phyloP scores from a whole-genome alignment of 2,329 filamentous ascomycete species.

The Xylariaceae sp. region DNA sequence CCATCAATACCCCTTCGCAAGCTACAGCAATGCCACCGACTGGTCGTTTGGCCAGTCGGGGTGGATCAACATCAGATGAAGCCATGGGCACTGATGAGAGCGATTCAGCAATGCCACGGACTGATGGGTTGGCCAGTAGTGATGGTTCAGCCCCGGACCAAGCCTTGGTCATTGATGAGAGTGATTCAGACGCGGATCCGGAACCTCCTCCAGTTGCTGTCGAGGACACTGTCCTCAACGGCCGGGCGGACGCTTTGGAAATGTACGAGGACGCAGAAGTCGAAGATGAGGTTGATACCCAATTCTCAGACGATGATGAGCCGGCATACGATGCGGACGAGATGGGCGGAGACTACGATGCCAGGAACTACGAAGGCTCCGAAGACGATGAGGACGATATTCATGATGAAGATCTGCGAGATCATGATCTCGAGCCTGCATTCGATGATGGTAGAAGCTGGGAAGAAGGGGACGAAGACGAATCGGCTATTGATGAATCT shows the following conservation, averaged over 20 bases:
- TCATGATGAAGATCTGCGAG: conserved; percentile 20
- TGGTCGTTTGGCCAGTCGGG: conserved; percentile 11
- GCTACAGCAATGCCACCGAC: conserved; percentile 7
- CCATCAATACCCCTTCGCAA: conserved; percentile 16
- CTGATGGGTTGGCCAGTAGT: conserved; percentile 9
- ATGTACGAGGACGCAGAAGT: conserved; percentile 19
- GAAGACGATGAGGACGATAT: conserved; percentile 26
- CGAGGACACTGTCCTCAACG: conserved; percentile 11
- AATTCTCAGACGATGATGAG: conserved; percentile 22
- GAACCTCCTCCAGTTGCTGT: conserved; percentile 9
- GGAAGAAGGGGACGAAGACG: conserved; percentile 12
- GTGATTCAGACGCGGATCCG: conserved; percentile 19
- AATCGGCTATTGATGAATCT: too few relatives aligned
- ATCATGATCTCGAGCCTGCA: conserved; percentile 19
- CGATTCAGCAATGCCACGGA: conserved; percentile 7
- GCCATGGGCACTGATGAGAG: conserved; percentile 20
- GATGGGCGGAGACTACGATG: conserved; percentile 26
- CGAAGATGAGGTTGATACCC: conserved; percentile 19
- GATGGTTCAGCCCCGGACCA: conserved; percentile 18
- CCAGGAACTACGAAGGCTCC: conserved; percentile 20
- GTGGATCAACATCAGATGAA: conserved; percentile 11
- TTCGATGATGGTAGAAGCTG: conserved; percentile 20
- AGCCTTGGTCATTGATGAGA: conserved; percentile 23
- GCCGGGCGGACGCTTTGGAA: conserved; percentile 11
- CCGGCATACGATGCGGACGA: conserved; percentile 23